Evolutionary conservation across 2,329 filamentous ascomycete genomes (phyloP), one percentile per base, ranked within the genome.

Genomic region (Aspergillus pseudoterreus): DNA sequence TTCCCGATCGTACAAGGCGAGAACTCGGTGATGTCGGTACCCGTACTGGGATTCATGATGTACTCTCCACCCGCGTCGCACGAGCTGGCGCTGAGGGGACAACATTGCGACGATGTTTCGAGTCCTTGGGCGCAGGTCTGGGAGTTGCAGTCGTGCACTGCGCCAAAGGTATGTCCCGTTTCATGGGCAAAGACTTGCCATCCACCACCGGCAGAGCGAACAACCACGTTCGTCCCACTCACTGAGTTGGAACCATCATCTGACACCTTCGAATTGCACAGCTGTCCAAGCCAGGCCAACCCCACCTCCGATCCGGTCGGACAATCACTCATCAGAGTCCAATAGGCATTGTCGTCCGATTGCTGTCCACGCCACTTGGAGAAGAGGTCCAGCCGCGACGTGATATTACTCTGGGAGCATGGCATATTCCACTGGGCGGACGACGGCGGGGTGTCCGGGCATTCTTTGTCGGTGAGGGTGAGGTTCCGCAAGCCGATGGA

Each of bases 161-260:
- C 94, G 43, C 92, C 92, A 69, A 96, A 97, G 0, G 91, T 97
- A 70, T 97, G 92, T 1, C 92, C 92, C 3, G 86, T 86, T 71
- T 97, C 92, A 68, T 97, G 92, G 27, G 92, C 92, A 71, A 97
- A 90, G 52, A 97, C 88, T 69, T 96, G 91, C 92, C 92, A 97
- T 67, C 96, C 92, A 3, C 84, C 91, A 1, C 84, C 87, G 19
- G 82, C 79, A 0, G 90, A 95, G 57, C 84, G 84, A 22, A 94
- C 85, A 19, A 99, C 90, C 1, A 99, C 89, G 66, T 96, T 97
- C 54, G 92, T 86, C 30, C 89, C 88, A 17, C 88, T 85, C 27
- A 95, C 87, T 1, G 85, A 89, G 71, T 94, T 88, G 54, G 72
- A 74, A 2, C 75, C 75, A 24, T 76, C 76, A 22, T 72, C 70